Evolutionary conservation across 768 basidiomycete species (phyloP), one percentile per base, ranked within the genome.

Genomic region (Cystobasidium ongulense): DNA sequence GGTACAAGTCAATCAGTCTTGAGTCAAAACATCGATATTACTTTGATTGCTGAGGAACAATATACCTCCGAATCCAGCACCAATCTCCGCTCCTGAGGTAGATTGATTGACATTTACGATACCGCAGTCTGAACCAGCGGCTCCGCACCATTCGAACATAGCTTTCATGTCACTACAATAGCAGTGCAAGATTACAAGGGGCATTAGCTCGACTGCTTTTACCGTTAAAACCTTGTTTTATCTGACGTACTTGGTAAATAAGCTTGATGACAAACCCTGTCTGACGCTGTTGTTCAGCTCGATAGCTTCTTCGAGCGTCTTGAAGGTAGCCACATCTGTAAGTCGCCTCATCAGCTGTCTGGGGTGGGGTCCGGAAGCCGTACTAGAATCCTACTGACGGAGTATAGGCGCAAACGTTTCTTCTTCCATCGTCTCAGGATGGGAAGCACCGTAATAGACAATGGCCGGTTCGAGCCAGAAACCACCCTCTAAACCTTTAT

Each of bases 391-490:
- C 7, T 8, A 74, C 77, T 25, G 31, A 77, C 77, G 74, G 31
- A 75, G 43, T 31, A 75, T 76, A 15, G 78, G 78, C 0, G 78
- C 78, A 25, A 79, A 79, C 0, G 76, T 76, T 64, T 79, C 78
- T 29, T 75, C 63, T 67, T 76, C 59, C 77, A 80, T 78, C 1
- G 79, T 66, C 27, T 70, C 29, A 33, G 52, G 71, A 31, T 73
- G 67, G n/a, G 63, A 36, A 17, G 52, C 61, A 15, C 76, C 75
- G 17, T 75, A 66, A 53, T 89, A 82, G 50, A 90, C 86, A 73
- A 95, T 88, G 0, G 91, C 90, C 39, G 95, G 94, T 81, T 89
- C 84, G 64, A 97, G 93, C 81, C 89, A 98, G 82, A 93, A 89
- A 8, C 95, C 95, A 38, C 84, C 83, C 39, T 83, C 80, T 18